Evolutionary conservation across 495 filamentous ascomycete genomes (phyloP).

Genomic region (Hypoxylon subgilvum): DNA sequence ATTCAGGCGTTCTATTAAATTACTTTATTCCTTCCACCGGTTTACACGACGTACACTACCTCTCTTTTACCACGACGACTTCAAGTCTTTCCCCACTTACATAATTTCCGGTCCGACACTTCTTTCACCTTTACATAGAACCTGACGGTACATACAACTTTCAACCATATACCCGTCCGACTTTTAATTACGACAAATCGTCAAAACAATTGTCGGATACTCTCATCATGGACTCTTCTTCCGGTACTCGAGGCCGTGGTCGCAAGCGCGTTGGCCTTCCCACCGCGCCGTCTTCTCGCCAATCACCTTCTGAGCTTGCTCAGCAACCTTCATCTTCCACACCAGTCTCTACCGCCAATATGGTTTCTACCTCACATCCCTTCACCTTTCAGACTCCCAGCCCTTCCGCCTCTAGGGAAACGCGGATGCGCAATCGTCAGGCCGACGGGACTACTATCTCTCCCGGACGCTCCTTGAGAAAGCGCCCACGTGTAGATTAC

Average conservation of each 20-base stretch:
- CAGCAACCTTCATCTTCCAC: constrained; percentile 29
- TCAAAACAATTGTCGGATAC: background rate
- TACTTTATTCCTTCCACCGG: too few species aligned
- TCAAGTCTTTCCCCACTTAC: constrained; percentile 39
- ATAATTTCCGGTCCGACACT: constrained; percentile 40
- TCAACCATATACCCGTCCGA: too few species aligned
- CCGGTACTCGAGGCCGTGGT: constrained; percentile 26
- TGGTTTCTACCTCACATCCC: constrained; percentile 34
- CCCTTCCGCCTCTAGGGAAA: constrained; percentile 43
- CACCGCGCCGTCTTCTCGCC: constrained; percentile 14
- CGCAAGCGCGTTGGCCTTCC: constrained; percentile 31
- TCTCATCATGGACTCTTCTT: constrained; percentile 35
- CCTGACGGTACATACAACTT: too few species aligned
- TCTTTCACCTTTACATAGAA: constrained; percentile 30
- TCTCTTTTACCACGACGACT: too few species aligned
- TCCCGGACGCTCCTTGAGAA: constrained; percentile 54
- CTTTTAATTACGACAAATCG: background rate
- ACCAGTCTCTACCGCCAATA: constrained; percentile 32
- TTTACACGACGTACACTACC: too few species aligned
- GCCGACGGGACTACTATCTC: constrained; percentile 36
- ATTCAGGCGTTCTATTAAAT: too few species aligned
- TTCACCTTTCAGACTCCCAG: constrained; percentile 43
- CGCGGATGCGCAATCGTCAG: constrained; percentile 45
- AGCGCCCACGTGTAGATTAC: constrained; percentile 55
- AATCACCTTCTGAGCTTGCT: constrained; percentile 17